Evolutionary conservation across 257 asterid genomes (phyloP).

Genomic region (Marsdenia floribunda): DNA sequence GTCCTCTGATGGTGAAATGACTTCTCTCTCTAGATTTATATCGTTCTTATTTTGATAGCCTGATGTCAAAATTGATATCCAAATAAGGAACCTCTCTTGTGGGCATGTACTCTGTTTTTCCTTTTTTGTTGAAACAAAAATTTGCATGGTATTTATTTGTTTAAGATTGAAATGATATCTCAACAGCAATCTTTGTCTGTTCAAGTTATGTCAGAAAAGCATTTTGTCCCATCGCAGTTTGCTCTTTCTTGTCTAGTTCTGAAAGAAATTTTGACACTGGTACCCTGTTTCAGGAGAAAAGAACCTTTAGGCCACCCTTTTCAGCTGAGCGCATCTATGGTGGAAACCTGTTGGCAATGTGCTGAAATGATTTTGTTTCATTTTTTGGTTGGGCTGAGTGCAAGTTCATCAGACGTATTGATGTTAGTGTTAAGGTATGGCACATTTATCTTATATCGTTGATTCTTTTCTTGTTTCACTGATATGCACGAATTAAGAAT

Average conservation of each 20-base stretch:
- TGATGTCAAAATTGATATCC: neutral
- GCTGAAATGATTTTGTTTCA: conserved; percentile 86
- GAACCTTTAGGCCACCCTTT: conserved; percentile 91
- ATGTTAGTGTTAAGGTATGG: conserved; percentile 87
- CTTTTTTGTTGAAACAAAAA: neutral
- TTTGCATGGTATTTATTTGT: neutral
- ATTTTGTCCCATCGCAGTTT: neutral
- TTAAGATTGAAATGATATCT: conserved; percentile 3
- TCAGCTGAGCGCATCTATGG: conserved; percentile 91
- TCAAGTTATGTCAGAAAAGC: neutral
- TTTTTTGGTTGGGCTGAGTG: conserved; percentile 94
- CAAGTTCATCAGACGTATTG: conserved; percentile 84
- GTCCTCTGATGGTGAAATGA: conserved; percentile 98
- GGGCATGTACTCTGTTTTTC: neutral
- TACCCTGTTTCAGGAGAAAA: conserved; percentile 72
- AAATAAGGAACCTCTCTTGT: neutral
- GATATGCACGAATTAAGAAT: neutral
- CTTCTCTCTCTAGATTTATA: neutral
- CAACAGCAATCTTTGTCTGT: neutral
- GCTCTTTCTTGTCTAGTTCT: neutral
- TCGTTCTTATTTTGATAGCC: neutral
- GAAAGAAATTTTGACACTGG: conserved; percentile 10
- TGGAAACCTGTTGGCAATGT: conserved; percentile 79
- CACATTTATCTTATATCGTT: neutral
- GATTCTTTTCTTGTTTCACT: conserved; percentile 13